phyloP scores from a whole-genome alignment of 139 green algal species.

The Chlamydomonas applanata region DNA sequence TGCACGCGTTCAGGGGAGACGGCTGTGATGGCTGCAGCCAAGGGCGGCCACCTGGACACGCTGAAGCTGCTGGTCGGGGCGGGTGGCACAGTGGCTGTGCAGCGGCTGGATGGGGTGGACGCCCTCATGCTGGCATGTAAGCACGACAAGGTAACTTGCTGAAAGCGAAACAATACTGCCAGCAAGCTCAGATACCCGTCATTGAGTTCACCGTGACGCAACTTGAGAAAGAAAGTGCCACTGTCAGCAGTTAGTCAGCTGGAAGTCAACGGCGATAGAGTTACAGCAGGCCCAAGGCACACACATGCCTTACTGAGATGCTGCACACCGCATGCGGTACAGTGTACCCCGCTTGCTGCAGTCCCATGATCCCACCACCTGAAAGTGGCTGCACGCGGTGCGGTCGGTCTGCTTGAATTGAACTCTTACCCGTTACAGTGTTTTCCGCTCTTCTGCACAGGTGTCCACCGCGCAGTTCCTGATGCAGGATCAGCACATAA shows the following conservation, averaged over 20 bases:
- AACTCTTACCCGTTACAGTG: too few relatives aligned
- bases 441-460: too few relatives aligned
- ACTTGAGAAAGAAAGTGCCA: too few relatives aligned
- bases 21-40: slow-evolving; percentile 33
- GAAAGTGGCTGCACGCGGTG: too few relatives aligned
- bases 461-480: background rate
- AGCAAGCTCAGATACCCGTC: background rate
- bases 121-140: slow-evolving; percentile 29
- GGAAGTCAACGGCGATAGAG: too few relatives aligned
- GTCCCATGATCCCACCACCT: too few relatives aligned
- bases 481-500: background rate
- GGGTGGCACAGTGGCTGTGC: background rate
- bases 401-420: too few relatives aligned
- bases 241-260: too few relatives aligned
- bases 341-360: too few relatives aligned
- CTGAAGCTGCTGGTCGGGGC: slow-evolving; percentile 23
- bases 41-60: slow-evolving; percentile 26
- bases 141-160: slow-evolving; percentile 9
- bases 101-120: slow-evolving; percentile 5
- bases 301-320: too few relatives aligned
- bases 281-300: too few relatives aligned
- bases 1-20: slow-evolving; percentile 22
- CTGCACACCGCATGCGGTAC: too few relatives aligned
- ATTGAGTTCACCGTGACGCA: background rate
- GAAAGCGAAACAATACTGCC: background rate